Evolutionary conservation across 2,329 filamentous ascomycete genomes (phyloP), one percentile per base, ranked within the genome.

Genomic region (Ambrosiella xylebori): DNA sequence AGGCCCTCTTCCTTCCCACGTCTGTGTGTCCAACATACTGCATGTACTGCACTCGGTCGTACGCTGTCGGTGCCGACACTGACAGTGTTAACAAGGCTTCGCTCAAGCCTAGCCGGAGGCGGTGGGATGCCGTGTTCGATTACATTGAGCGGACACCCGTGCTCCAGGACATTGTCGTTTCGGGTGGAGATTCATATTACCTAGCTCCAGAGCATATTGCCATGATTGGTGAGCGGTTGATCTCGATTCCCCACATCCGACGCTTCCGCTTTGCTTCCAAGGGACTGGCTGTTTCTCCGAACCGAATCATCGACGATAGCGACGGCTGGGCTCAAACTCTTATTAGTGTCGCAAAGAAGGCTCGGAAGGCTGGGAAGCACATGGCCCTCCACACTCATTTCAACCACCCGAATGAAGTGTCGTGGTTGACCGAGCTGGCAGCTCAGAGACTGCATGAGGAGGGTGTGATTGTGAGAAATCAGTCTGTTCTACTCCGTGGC

Each of bases 341-440:
- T 49, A 71, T 80, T 36, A 68, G 69, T 3, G 65, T 84, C 1
- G 73, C 74, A 0, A 71, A 76, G 53, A 68, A 70, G 59, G 80
- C 77, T 2, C 73, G 73, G 58, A 64, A 67, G 54, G 70, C 74
- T 27, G 79, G 79, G 4, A 84, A 84, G 65, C 72, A 77, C 55
- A 73, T 83, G 62, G 80, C 79, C 3, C 68, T 82, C 57, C 81
- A 84, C 64, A 84, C 81, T 0, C 81, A 84, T 63, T 81, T 84
- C 67, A 83, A 84, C 63, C 78, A 82, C 61, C 75, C 79, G 0
- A 73, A 73, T 41, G 80, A 84, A 65, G 76, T 83, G 58, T 79
- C 78, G 3, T 84, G 80, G 79, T 69, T 81, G 35, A 79, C 76
- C 0, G 67, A 71, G 62, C 65, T 68, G 52, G 80, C 80, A 1